phyloP scores from a whole-genome alignment of 306 rosid species.

The Cucumis melo region DNA sequence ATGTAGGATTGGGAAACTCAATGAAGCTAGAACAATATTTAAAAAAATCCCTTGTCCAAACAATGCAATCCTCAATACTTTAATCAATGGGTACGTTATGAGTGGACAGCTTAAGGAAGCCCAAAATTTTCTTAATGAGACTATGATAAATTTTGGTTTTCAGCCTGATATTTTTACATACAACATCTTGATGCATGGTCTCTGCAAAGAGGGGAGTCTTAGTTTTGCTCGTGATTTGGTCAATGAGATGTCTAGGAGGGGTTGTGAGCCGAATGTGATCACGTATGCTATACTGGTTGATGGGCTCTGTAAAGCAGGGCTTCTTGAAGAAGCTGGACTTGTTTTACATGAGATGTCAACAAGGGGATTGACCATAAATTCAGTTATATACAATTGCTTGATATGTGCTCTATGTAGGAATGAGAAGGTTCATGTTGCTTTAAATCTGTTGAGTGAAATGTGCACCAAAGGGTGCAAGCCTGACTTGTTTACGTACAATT shows the following conservation, averaged over 20 bases:
- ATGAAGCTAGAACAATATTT: conserved; percentile 60
- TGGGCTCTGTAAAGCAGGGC: conserved; percentile 62
- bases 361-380: conserved; percentile 49
- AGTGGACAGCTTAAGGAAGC: conserved; percentile 64
- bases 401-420: conserved; percentile 51
- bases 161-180: conserved; percentile 63
- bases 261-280: conserved; percentile 59
- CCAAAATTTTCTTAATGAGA: conserved; percentile 32
- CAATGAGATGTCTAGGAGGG: conserved; percentile 45
- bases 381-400: conserved; percentile 70
- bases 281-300: conserved; percentile 69
- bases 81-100: conserved; percentile 69
- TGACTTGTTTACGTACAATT: conserved; percentile 59
- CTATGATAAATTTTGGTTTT: conserved; percentile 41
- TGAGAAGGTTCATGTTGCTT: conserved; percentile 48
- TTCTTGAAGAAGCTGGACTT: conserved; percentile 39
- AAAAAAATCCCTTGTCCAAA: conserved; percentile 49
- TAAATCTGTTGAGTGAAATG: conserved; percentile 45
- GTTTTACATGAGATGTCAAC: conserved; percentile 57
- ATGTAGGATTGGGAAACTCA: conserved; percentile 55
- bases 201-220: conserved; percentile 61
- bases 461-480: conserved; percentile 68
- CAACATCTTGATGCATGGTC: conserved; percentile 66
- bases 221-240: conserved; percentile 50
- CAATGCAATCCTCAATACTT: conserved; percentile 44